Conservation (phyloP, 2,329 filamentous ascomycete genomes). For the Bipolaris gigantea region DNA sequence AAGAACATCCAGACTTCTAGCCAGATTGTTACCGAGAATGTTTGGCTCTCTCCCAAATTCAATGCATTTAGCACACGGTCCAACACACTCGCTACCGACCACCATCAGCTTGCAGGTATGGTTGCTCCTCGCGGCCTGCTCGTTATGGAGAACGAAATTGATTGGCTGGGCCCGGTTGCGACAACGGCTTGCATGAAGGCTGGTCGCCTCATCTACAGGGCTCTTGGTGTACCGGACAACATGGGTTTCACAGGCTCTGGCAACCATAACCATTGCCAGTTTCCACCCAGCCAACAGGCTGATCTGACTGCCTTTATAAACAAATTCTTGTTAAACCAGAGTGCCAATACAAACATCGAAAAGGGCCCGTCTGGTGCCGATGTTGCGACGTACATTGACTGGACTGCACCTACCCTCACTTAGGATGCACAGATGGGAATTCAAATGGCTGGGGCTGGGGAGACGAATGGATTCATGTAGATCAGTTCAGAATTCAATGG, state of each 20-base stretch:
- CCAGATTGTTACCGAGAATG: conserved; percentile 63
- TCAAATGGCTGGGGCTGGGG: conserved; percentile 8
- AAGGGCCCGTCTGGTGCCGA: conserved; percentile 38
- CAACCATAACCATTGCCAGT: conserved; percentile 59
- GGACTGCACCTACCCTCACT: conserved; percentile 40
- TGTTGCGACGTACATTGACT: conserved; percentile 42
- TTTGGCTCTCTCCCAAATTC: conserved; percentile 63
- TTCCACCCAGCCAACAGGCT: conserved; percentile 56
- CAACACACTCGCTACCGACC: conserved; percentile 56
- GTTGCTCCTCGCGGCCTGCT: conserved; percentile 59
- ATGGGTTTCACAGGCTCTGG: conserved; percentile 62
- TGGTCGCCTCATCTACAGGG: conserved; percentile 58
- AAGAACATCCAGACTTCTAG: conserved; percentile 63
- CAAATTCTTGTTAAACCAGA: conserved; percentile 51
- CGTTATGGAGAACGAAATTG: conserved; percentile 60
- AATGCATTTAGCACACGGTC: conserved; percentile 55
- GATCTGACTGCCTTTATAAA: conserved; percentile 60
- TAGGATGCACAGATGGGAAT: conserved; percentile 17
- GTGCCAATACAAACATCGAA: conserved; percentile 37
- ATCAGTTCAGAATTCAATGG: not conserved
- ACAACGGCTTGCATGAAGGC: conserved; percentile 62
- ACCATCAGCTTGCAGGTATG: conserved; percentile 61
- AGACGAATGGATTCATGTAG: conserved; percentile 12
- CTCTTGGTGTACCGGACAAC: conserved; percentile 55
- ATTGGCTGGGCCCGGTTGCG: conserved; percentile 61